A percentile compares a stretch with the other conserved stretches of the same genome.
Evolutionary conservation across 257 asterid species (phyloP).

Genomic region (Gentiana straminea): DNA sequence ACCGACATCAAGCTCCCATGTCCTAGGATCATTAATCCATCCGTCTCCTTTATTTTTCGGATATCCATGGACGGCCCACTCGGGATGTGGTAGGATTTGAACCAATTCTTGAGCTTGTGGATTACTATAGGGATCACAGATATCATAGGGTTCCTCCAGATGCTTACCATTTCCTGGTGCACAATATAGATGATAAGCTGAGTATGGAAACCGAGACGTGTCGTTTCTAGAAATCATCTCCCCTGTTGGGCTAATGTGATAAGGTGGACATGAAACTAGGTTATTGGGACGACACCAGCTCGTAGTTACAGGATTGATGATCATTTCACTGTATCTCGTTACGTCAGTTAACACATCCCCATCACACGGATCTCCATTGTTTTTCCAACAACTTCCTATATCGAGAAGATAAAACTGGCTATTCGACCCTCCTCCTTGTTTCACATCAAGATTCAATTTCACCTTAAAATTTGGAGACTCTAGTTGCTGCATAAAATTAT

Average conservation of each 20-base stretch:
- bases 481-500: constrained; percentile 34
- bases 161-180: constrained; percentile 71
- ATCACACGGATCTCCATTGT: constrained; percentile 62
- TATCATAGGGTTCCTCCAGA: constrained; percentile 59
- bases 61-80: constrained; percentile 80
- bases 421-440: constrained; percentile 71
- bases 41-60: constrained; percentile 71
- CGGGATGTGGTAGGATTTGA: constrained; percentile 83
- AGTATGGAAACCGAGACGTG: constrained; percentile 61
- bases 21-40: constrained; percentile 66
- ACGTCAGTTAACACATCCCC: constrained; percentile 72
- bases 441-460: constrained; percentile 48
- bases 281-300: constrained; percentile 71
- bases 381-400: constrained; percentile 87
- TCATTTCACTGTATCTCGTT: constrained; percentile 83
- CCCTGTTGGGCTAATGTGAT: constrained; percentile 53
- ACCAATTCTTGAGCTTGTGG: constrained; percentile 88
- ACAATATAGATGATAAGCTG: constrained; percentile 79
- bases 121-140: constrained; percentile 84
- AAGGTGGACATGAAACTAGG: constrained; percentile 72
- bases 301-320: constrained; percentile 66
- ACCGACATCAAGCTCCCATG: constrained; percentile 78
- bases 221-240: constrained; percentile 43
- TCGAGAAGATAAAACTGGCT: constrained; percentile 77
- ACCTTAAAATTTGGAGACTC: constrained; percentile 78